These are phyloP conservation scores for Hansenula anomala DNA, from an alignment of 1,139 yeast genomes.

Conservation along the genomic window DNA sequence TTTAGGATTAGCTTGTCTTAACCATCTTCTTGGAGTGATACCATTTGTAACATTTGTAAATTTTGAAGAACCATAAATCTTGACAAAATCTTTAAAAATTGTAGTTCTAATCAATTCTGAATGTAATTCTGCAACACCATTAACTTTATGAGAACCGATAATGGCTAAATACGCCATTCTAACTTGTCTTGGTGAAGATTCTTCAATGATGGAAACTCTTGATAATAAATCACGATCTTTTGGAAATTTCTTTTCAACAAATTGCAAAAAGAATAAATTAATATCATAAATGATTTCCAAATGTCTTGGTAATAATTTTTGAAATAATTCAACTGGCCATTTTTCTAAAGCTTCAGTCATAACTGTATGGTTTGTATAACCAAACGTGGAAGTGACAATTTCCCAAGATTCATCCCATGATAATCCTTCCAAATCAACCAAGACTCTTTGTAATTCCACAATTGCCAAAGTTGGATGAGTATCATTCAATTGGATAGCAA, in stretches of 20 bases:
- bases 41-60: conserved; percentile 94
- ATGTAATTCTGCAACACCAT: conserved; percentile 95
- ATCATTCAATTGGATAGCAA: conserved; percentile 91
- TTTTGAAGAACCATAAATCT: conserved; percentile 72
- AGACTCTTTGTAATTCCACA: conserved; percentile 82
- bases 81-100: conserved; percentile 85
- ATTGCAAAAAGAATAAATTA: conserved; percentile 72
- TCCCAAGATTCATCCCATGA: conserved; percentile 85
- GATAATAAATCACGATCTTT: conserved; percentile 52
- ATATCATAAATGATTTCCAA: conserved; percentile 87
- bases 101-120: conserved; percentile 88
- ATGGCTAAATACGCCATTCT: conserved; percentile 93
- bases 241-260: conserved; percentile 75
- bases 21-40: conserved; percentile 95
- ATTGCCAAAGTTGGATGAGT: conserved; percentile 93
- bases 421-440: conserved; percentile 78
- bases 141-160: conserved; percentile 88
- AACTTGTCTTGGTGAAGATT: conserved; percentile 70
- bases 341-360: conserved; percentile 93
- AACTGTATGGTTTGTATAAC: conserved; percentile 93
- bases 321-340: conserved; percentile 86
- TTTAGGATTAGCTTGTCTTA: conserved; percentile 86
- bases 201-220: conserved; percentile 83
- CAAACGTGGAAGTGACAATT: conserved; percentile 76
- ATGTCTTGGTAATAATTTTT: conserved; percentile 82